phyloP scores from a whole-genome alignment of 495 filamentous ascomycete species.

The Aspergillus nidulans region DNA sequence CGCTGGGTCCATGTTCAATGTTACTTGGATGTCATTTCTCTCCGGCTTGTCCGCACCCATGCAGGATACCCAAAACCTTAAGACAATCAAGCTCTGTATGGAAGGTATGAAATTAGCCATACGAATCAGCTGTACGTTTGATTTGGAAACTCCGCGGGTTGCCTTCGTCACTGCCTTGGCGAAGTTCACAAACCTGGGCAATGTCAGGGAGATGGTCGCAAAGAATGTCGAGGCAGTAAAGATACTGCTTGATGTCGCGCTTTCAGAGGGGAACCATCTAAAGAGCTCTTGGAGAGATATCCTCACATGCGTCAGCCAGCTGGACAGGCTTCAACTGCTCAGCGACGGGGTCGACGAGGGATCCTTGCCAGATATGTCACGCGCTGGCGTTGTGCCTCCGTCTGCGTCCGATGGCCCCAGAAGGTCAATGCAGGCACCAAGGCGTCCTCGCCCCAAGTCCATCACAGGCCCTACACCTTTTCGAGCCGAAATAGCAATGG shows the following conservation, averaged over 20 bases:
- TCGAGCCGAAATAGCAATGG: slow-evolving; percentile 81
- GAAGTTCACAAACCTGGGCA: slow-evolving; percentile 92
- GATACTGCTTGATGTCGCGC: slow-evolving; percentile 81
- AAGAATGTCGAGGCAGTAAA: slow-evolving; percentile 96
- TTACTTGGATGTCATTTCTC: slow-evolving; percentile 98
- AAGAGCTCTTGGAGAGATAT: slow-evolving; percentile 93
- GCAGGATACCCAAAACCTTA: slow-evolving; percentile 86
- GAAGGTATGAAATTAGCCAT: slow-evolving; percentile 94
- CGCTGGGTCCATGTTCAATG: slow-evolving; percentile 97
- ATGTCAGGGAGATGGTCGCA: slow-evolving; percentile 88
- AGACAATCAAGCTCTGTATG: slow-evolving; percentile 85
- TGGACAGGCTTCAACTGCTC: slow-evolving; percentile 93
- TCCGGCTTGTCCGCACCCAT: slow-evolving; percentile 86
- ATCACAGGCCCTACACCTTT: slow-evolving; percentile 62
- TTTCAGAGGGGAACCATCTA: slow-evolving; percentile 84
- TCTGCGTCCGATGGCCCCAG: slow-evolving; percentile 46
- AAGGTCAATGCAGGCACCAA: slow-evolving; percentile 61
- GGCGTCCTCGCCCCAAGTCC: slow-evolving; percentile 61
- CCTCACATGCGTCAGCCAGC: slow-evolving; percentile 89
- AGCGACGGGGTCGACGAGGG: slow-evolving; percentile 90
- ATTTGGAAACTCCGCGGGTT: slow-evolving; percentile 81
- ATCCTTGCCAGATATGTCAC: slow-evolving; percentile 86
- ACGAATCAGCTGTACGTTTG: slow-evolving; percentile 87
- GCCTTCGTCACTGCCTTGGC: slow-evolving; percentile 93
- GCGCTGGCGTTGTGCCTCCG: slow-evolving; percentile 64